Evolutionary conservation across 192 early-diverging fungal species (phyloP), one percentile per base, ranked within the genome.

Genomic region (Umbelopsis sp.): DNA sequence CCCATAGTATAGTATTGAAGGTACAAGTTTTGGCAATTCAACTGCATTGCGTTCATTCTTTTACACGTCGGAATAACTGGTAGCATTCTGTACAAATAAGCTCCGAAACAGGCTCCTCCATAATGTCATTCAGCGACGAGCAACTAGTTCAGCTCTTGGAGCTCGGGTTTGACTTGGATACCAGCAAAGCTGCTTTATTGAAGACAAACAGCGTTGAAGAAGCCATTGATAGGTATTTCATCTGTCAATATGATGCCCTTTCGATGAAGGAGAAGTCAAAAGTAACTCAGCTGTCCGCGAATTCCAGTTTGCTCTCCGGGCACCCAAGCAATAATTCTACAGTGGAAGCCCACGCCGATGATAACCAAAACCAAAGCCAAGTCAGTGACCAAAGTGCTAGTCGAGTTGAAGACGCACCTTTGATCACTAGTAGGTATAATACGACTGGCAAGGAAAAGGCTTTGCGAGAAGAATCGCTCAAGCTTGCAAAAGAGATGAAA

Each of bases 81-180:
- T 41, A 41, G 37, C 37, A 41, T 41, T 41, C 37, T 41, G 6
- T 41, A 41, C 37, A 41, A 4, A 4, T 5, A 2, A 58, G 25
- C 27, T 16, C 55, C 27, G 27, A 55, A 30, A 55, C 13, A 13
- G 3, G 8, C 25, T 27, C 22, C 3, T 4, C 52, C 25, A 27
- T 12, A 11, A 61, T 61, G 55, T 4, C 55, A 16, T 25, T 61
- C 12, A n/a, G 27, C 16, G 55, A 61, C 55, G 55, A 61, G 18
- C 21, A 61, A 13, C 55, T 61, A 25, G 55, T 35, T 7, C 55
- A 61, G 30, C 55, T 61, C 13, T 25, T 61, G 5, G 27, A 61
- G 55, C 55, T 61, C 5, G 55, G 55, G 16, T 61, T 61, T 25
- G 55, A 61, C 27, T 35, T 61, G 27, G 55, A 61, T 18, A 61